Conservation (phyloP, 164 flowering plant genomes). For the Pachysandra terminalis region DNA sequence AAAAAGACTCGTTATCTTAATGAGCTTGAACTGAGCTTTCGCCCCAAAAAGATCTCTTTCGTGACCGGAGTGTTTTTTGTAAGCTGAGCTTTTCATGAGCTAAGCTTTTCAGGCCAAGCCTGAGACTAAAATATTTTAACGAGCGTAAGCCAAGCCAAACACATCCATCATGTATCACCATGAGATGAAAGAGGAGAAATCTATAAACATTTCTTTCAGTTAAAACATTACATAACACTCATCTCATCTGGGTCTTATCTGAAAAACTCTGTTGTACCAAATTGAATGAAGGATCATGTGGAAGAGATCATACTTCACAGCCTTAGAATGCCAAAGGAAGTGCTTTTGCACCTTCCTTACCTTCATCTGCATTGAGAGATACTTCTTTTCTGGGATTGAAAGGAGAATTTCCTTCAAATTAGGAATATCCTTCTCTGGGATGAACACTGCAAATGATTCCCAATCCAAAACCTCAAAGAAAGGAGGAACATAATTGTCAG, state of each 20-base stretch:
- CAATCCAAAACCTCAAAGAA: conserved; percentile 65
- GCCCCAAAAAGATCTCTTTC: too few relatives aligned
- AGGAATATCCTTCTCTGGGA: conserved; percentile 64
- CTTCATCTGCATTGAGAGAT: conserved; percentile 43
- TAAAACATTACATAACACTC: background rate
- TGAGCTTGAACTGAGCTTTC: too few relatives aligned
- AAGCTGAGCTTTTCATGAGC: too few relatives aligned
- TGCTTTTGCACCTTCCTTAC: conserved; percentile 60
- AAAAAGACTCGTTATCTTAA: too few relatives aligned
- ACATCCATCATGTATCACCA: too few relatives aligned
- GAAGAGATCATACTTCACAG: conserved; percentile 57
- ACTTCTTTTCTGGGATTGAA: conserved; percentile 46
- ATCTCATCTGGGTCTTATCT: conserved; percentile 4
- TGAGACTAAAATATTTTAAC: too few relatives aligned
- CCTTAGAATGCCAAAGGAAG: conserved; percentile 59
- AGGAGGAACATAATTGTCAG: conserved; percentile 79
- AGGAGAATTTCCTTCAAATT: conserved; percentile 58
- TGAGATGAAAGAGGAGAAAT: too few relatives aligned
- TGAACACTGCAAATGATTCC: conserved; percentile 72
- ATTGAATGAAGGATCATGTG: conserved; percentile 67
- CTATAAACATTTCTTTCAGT: too few relatives aligned
- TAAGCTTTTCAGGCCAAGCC: too few relatives aligned
- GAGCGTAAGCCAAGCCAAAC: too few relatives aligned
- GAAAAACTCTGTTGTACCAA: conserved; percentile 54
- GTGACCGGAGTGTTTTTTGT: too few relatives aligned